Conservation (phyloP, 2,329 filamentous ascomycete species). For the Chaetomiaceae sp. region DNA sequence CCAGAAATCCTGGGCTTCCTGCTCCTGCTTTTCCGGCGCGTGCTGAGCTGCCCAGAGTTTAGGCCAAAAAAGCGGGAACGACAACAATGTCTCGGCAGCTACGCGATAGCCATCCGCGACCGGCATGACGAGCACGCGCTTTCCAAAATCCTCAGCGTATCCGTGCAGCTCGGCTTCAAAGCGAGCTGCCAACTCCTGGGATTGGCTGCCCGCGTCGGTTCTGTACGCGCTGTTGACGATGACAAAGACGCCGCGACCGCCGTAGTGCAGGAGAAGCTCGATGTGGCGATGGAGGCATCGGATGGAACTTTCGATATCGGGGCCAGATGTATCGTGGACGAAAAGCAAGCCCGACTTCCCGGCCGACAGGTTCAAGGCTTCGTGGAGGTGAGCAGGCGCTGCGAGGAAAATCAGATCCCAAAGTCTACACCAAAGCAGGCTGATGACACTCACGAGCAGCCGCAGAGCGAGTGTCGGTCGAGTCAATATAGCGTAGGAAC, state of each 20-base stretch:
- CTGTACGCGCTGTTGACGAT: neutral
- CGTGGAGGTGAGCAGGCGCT: neutral
- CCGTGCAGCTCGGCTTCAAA: neutral
- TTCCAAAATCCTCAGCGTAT: neutral
- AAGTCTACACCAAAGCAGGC: neutral
- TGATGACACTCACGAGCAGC: neutral
- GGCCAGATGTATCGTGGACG: neutral
- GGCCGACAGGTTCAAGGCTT: neutral
- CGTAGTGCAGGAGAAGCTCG: neutral
- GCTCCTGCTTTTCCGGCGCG: conserved; percentile 16
- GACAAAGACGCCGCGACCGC: neutral
- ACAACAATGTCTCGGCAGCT: neutral
- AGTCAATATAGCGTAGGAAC: neutral
- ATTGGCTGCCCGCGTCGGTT: neutral
- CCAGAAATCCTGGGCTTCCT: conserved; percentile 23
- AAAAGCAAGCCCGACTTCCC: neutral
- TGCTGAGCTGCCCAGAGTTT: neutral
- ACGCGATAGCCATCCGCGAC: neutral
- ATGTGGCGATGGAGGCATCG: neutral
- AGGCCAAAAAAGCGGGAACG: neutral
- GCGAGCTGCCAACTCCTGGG: neutral
- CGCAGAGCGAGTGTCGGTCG: neutral
- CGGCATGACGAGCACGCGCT: neutral
- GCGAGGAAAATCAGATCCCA: neutral
- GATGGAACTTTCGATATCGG: neutral